A percentile compares a stretch with the other conserved stretches of the same genome.
Conservation (phyloP, 2,329 filamentous ascomycete species). For the Herpotrichia juniperi region DNA sequence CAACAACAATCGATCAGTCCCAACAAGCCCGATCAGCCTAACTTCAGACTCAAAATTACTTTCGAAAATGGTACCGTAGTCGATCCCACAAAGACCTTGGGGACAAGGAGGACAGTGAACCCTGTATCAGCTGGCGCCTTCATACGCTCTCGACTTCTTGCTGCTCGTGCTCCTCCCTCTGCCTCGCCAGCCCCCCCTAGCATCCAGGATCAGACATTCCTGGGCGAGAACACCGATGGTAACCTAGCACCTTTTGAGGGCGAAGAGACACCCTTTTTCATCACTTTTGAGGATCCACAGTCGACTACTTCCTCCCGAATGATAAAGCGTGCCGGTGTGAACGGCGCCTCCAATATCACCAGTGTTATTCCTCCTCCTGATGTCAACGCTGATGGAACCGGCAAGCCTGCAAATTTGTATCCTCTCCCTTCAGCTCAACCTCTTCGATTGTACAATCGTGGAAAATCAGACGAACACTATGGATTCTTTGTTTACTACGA, state of each 20-base stretch:
- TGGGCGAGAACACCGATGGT: conserved; percentile 85
- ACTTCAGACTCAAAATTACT: conserved; percentile 77
- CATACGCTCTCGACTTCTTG: conserved; percentile 36
- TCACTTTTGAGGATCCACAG: conserved; percentile 67
- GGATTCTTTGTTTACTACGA: conserved; percentile 94
- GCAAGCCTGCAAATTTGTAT: conserved; percentile 73
- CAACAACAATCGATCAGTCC: conserved; percentile 68
- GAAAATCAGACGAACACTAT: conserved; percentile 81
- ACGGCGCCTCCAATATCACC: conserved; percentile 50
- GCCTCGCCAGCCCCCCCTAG: conserved; percentile 64
- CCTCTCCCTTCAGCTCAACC: conserved; percentile 75
- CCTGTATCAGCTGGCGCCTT: conserved; percentile 51
- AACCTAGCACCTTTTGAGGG: conserved; percentile 75
- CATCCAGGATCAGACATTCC: conserved; percentile 76
- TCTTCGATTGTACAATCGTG: conserved; percentile 83
- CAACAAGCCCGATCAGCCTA: conserved; percentile 72
- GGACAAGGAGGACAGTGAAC: conserved; percentile 65
- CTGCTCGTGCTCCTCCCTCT: conserved; percentile 36
- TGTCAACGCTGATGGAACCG: conserved; percentile 71
- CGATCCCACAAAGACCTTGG: conserved; percentile 34
- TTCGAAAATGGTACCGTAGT: conserved; percentile 60
- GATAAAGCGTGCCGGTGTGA: conserved; percentile 40
- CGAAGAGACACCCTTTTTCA: conserved; percentile 87
- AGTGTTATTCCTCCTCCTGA: conserved; percentile 68
- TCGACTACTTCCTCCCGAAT: conserved; percentile 32